These are phyloP conservation scores for Wallacemonas rigidus DNA, from an alignment of 208 protist species.

Conservation along the genomic window DNA sequence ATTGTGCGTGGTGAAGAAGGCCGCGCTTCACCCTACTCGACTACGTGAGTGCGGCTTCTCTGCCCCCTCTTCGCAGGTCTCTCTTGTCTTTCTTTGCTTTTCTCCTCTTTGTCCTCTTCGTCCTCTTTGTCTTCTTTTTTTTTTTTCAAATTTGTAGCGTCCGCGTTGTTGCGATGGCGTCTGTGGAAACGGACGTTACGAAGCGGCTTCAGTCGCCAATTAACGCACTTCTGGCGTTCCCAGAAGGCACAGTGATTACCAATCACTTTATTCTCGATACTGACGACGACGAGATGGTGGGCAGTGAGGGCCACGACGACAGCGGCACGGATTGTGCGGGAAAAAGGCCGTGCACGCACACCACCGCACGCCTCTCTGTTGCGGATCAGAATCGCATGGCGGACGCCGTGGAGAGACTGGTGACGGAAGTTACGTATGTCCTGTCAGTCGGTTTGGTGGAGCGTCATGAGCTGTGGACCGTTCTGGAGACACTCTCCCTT, in stretches of 20 bases:
- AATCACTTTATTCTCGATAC: slow-evolving; percentile 20
- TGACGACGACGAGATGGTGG: slow-evolving; percentile 8
- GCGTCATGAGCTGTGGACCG: slow-evolving; percentile 49
- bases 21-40: too few species aligned
- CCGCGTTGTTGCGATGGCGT: too few species aligned
- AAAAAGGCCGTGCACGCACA: neutral
- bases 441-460: slow-evolving; percentile 47
- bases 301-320: too few species aligned
- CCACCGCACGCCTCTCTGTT: neutral
- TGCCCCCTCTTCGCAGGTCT: too few species aligned
- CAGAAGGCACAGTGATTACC: neutral
- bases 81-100: too few species aligned
- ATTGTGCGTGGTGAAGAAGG: too few species aligned
- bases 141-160: too few species aligned
- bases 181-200: neutral
- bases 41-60: too few species aligned
- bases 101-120: too few species aligned
- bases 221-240: neutral
- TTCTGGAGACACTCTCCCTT: slow-evolving; percentile 52
- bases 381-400: slow-evolving; percentile 13
- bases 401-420: slow-evolving; percentile 28
- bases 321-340: too few species aligned
- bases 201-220: neutral
- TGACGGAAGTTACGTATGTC: slow-evolving; percentile 51
- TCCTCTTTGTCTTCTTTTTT: too few species aligned